Percentiles rank a stretch among this genome's conserved stretches.
phyloP scores from a whole-genome alignment of 1,284 basidiomycete species.

The Ganoderma boninense region DNA sequence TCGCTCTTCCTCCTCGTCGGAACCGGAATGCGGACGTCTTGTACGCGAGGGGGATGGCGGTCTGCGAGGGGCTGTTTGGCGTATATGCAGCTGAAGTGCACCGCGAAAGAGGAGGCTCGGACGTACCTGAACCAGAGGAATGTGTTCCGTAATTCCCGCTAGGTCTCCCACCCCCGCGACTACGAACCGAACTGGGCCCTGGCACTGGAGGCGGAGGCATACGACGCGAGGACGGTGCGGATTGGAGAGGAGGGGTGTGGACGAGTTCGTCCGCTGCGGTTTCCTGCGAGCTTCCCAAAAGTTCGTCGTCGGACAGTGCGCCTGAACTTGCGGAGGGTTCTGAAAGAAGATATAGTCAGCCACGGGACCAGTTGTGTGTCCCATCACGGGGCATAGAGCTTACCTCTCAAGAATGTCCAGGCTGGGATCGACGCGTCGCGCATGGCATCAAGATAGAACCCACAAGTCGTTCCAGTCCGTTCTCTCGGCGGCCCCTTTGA shows the following conservation, averaged over 20 bases:
- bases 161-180: not conserved
- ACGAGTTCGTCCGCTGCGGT: not conserved
- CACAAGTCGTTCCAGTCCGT: constrained; percentile 6
- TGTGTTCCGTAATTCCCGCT: constrained; percentile 1
- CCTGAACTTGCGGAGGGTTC: constrained; percentile 11
- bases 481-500: not conserved
- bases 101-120: not conserved
- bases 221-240: not conserved
- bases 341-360: not conserved
- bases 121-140: not conserved
- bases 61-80: constrained; percentile 10
- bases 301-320: constrained; percentile 14
- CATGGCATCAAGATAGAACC: constrained; percentile 6
- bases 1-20: constrained; percentile 14
- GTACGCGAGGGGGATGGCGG: not conserved
- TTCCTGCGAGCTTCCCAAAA: constrained; percentile 22
- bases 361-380: not conserved
- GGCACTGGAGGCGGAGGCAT: constrained; percentile 4
- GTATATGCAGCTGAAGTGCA: no score
- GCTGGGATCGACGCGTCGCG: constrained; percentile 12
- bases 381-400: not conserved
- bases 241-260: not conserved
- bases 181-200: not conserved
- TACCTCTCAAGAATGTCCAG: constrained; percentile 15
- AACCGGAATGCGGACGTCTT: constrained; percentile 18